These are phyloP conservation scores for Talaromyces sp. DNA, from an alignment of 2,329 filamentous ascomycete species.

Conservation along the genomic window DNA sequence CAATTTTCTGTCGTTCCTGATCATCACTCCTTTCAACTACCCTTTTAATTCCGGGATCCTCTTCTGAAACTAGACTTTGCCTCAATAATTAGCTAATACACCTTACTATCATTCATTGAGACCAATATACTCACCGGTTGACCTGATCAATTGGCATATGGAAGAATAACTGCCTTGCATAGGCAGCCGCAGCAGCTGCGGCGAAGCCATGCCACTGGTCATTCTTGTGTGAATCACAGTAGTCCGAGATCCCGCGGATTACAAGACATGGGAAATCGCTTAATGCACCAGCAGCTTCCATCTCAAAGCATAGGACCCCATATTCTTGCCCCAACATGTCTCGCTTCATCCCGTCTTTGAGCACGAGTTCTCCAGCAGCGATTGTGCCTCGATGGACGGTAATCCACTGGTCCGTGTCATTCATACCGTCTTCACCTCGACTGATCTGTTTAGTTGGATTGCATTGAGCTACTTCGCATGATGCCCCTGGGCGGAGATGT, in stretches of 20 bases:
- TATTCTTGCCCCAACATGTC: constrained; percentile 1
- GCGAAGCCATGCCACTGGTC: constrained; percentile 2
- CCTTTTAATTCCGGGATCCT: background rate
- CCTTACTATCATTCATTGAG: background rate
- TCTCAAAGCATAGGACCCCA: constrained; percentile 2
- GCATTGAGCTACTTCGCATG: constrained; percentile 7
- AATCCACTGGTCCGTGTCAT: constrained; percentile 3
- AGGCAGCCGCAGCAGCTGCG: background rate
- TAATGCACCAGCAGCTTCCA: constrained; percentile 2
- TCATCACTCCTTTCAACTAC: background rate
- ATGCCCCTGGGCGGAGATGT: constrained; percentile 7
- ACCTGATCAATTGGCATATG: background rate
- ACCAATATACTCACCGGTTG: background rate
- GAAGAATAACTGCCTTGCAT: constrained; percentile 1
- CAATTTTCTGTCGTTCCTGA: background rate
- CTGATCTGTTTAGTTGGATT: constrained; percentile 1
- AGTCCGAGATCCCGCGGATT: constrained; percentile 3
- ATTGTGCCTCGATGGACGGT: constrained; percentile 16
- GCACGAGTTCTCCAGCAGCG: constrained; percentile 15
- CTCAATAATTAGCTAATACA: background rate
- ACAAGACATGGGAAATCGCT: constrained; percentile 3
- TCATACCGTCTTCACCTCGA: constrained; percentile 3
- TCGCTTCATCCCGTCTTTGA: constrained; percentile 11
- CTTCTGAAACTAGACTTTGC: background rate
- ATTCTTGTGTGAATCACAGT: constrained; percentile 4